Evolutionary conservation across 2,329 filamentous ascomycete species (phyloP).

Genomic region (Fusarium piperis): DNA sequence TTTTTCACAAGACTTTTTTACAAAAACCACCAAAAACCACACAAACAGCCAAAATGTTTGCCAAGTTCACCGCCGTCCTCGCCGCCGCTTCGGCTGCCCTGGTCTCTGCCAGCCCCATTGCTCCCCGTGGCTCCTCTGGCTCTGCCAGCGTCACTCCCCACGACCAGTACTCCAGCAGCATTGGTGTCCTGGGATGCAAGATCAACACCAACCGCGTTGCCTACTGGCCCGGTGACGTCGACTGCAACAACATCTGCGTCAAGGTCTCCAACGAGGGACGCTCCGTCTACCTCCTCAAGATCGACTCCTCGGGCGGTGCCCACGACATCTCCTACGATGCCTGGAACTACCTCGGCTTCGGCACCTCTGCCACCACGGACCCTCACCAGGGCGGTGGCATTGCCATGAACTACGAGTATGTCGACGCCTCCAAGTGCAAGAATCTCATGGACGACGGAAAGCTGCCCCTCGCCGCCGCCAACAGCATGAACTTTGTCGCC

Average conservation of each 20-base stretch:
- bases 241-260: slow-evolving; percentile 67
- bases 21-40: neutral
- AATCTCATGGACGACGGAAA: slow-evolving; percentile 60
- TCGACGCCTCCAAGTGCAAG: slow-evolving; percentile 59
- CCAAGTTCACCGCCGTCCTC: slow-evolving; percentile 45
- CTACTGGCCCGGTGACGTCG: slow-evolving; percentile 65
- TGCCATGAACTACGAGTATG: slow-evolving; percentile 60
- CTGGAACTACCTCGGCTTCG: slow-evolving; percentile 67
- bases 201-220: slow-evolving; percentile 69
- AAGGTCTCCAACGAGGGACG: slow-evolving; percentile 60
- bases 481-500: slow-evolving; percentile 65
- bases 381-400: slow-evolving; percentile 61
- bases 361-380: slow-evolving; percentile 56
- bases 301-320: slow-evolving; percentile 66
- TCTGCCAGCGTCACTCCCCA: slow-evolving; percentile 61
- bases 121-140: slow-evolving; percentile 41
- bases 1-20: slow-evolving; percentile 18
- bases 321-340: slow-evolving; percentile 70
- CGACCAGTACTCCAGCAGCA: slow-evolving; percentile 64
- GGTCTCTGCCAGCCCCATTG: slow-evolving; percentile 42
- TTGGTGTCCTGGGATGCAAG: slow-evolving; percentile 69
- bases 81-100: slow-evolving; percentile 43
- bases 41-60: slow-evolving; percentile 41
- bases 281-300: slow-evolving; percentile 65
- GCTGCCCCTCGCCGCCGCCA: slow-evolving; percentile 64